A percentile compares a stretch with the other conserved stretches of the same genome.
Conservation (phyloP, 2,329 filamentous ascomycete genomes). For the Claviceps sp. region DNA sequence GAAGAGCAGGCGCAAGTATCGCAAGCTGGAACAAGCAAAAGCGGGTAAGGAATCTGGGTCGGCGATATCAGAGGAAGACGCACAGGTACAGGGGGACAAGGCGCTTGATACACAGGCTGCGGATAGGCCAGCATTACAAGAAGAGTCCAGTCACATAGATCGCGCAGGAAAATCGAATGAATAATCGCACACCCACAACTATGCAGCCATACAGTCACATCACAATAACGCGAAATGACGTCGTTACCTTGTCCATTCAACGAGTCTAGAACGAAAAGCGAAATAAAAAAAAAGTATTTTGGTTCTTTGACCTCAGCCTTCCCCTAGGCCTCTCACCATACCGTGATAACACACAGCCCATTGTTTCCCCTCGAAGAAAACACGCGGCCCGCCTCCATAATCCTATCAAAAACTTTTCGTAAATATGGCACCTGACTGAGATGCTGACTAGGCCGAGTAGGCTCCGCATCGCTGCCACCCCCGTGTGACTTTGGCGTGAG, state of each 20-base stretch:
- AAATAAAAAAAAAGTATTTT: conserved; percentile 31
- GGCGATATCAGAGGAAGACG: neutral
- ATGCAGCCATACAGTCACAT: neutral
- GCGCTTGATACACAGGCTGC: too few species aligned
- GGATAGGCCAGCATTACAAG: too few species aligned
- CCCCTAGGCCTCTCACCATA: conserved; percentile 35
- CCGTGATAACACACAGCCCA: conserved; percentile 37
- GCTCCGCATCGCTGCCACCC: conserved; percentile 30
- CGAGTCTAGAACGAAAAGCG: conserved; percentile 24
- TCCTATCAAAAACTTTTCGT: conserved; percentile 43
- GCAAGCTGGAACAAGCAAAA: conserved; percentile 41
- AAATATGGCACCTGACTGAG: conserved; percentile 40
- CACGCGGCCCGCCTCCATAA: conserved; percentile 37
- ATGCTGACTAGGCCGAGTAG: conserved; percentile 32
- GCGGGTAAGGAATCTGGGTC: neutral
- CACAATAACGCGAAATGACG: neutral
- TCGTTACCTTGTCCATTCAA: conserved; percentile 9
- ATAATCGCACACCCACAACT: neutral
- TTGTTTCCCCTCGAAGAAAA: conserved; percentile 31
- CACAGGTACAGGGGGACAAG: neutral
- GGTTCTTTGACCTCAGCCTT: conserved; percentile 43
- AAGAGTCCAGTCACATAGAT: neutral
- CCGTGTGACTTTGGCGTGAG: conserved; percentile 28
- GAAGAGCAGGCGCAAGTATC: conserved; percentile 73
- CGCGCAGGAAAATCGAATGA: neutral